Evolutionary conservation across 352 stramenopile genomes (phyloP), one percentile per base, ranked within the genome.

Genomic region (Saprolegnia diclina): DNA sequence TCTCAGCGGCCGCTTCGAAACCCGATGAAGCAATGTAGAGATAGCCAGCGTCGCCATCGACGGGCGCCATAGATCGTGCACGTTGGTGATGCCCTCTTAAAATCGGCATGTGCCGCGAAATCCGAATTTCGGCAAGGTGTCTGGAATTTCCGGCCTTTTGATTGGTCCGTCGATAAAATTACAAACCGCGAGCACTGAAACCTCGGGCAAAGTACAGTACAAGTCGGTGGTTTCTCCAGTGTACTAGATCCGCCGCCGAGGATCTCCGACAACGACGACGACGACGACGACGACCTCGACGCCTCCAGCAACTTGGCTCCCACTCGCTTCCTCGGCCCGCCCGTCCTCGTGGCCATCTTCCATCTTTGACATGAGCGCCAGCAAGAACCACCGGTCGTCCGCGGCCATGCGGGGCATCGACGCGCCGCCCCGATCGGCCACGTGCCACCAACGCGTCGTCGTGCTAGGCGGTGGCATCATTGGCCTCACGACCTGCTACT

Each of bases 401-500:
- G 63, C 63, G 4, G 63, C 54, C 32, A 69, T 52, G n/a, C 63
- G 63, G 4, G 63, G 63, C 50, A 22, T 72, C 7, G 55, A 72
- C 24, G 42, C 24, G 24, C 66, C 66, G 45, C 52, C 52, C 19
- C 57, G 26, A 48, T 56, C 55, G 35, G 44, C 66, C 16, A 66
- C 55, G 11, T 24, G 78, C 64, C 85, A 80, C 65, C 92, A 94
- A 72, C 87, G 87, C 71, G 84, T 94, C 44, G 91, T 94, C 53
- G 87, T 94, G 18, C 91, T 85, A 42, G 87, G 87, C 16, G 87
- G 83, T n/a, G 87, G 87, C 40, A 93, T 94, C 57, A 87, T 94
- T 53, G 87, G 87, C 0, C 68, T 94, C 42, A 92, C 83, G 32
- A 94, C 87, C 0, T 92, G 83, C 74, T 94, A 91, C 71, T 93